Base-by-base conservation (phyloP, 768 basidiomycete genomes). In the Trametes maxima region DNA sequence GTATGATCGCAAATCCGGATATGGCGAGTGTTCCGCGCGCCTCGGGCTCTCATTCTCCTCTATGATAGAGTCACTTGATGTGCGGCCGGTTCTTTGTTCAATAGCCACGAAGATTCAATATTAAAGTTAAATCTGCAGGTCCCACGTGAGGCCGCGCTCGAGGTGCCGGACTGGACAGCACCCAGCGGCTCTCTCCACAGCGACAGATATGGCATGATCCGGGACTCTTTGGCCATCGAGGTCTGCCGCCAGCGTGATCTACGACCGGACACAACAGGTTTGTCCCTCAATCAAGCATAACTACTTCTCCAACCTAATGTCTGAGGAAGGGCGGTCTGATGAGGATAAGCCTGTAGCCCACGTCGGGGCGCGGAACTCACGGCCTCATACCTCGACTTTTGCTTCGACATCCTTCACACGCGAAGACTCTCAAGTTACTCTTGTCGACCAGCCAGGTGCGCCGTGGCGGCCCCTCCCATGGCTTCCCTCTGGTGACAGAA, bases 131-230 rank as follows among this genome's bases (percentile, higher is more conserved):
- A 13, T 42, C 22, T n/a, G 8, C 13, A 63, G 62, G 36, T 63
- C 12, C 50, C 50, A 22, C 21, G 6, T 2, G 58, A 51, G 13
- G 35, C 42, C 6, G 58, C 58, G 8, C 24, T 65, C 16, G 39
- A 56, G 51, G 33, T 67, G 11, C 57, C 53, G 5, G 66, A 67
- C 16, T 28, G 55, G 21, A 43, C 22, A 7, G 66, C 66, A 6
- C 40, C 37, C 33, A 63, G 63, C 49, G 61, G 61, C 6, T 65
- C 64, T 16, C 22, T 67, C 21, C 61, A 65, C 37, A 67, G 44
- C 33, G 66, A 67, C 28, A 63, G 66, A 3, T 67, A 63, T 24
- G 66, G 66, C 6, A 57, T 65, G 63, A 67, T 67, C 5, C 63
- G 60, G 2, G 59, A 65, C 47, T 57, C 58, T 5, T 63, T 67